Base-by-base conservation (phyloP, 169 alveolate species). In the Toxoplasma gondii region DNA sequence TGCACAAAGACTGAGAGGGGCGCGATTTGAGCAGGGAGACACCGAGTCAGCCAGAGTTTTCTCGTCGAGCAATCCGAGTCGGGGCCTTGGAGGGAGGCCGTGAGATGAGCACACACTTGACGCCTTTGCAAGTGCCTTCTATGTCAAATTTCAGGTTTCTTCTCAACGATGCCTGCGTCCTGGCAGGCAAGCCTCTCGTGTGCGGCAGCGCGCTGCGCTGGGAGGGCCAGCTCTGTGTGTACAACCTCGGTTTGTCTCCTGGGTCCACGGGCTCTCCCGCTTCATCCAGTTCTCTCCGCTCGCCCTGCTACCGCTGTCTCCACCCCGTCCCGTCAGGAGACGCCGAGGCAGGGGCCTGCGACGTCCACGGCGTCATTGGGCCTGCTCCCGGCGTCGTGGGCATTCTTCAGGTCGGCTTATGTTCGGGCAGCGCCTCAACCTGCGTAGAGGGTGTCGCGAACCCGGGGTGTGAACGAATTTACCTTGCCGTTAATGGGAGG, bases 251-350 rank as follows among this genome's bases (percentile, higher is more conserved):
- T 24, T 43, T 36, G 31, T 2, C 90, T 39, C 41, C 90, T 22
- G 1, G 69, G 5, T 2, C 36, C 27, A 41, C 90, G 16, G 31
- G 69, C 16, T 82, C 90, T 4, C 34, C 12, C 39, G 39, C 41
- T 43, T 9, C 64, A 29, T 16, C 36, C 29, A 1, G 16, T 44
- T 82, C 90, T 39, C 17, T 43, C 38, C 64, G 38, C 41, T 82
- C 90, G 17, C 95, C 95, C 67, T 93, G 96, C 84, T 94, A 94
- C 84, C 58, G 96, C 44, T 94, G 96, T 38, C 92, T 81, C 54
- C 83, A 36, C 93, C 94, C 96, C 16, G 31, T 4, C 45, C 70
- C 95, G 34, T 93, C 95, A 5, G 43, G 17, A 7, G 43, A 27
- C 39, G 24, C 90, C 19, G 92, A 64, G 38, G 81, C 70, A 0